Conservation (phyloP, 306 rosid species). For the Oxytropis ochrocephala region DNA sequence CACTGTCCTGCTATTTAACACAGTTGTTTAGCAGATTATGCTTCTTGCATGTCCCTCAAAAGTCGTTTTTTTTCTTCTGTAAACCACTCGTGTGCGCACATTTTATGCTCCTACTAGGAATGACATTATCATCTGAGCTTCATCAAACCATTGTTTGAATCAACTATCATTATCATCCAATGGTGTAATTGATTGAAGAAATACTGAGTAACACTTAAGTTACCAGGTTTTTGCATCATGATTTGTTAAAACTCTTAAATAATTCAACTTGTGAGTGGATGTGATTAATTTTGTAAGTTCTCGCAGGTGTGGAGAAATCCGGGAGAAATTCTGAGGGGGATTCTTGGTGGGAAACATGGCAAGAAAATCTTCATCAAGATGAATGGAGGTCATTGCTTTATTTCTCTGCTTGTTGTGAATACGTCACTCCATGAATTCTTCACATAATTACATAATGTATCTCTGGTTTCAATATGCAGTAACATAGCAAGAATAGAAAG, state of each 20-base stretch:
- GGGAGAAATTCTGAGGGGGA: slow-evolving; percentile 92
- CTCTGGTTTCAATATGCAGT: slow-evolving; percentile 41
- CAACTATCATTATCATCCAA: slow-evolving; percentile 4
- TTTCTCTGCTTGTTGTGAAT: slow-evolving; percentile 3
- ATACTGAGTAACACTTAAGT: not conserved
- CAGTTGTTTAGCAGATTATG: slow-evolving; percentile 14
- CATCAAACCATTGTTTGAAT: slow-evolving; percentile 10
- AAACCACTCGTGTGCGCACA: not conserved
- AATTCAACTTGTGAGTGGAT: not conserved
- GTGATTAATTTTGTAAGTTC: slow-evolving; percentile 10
- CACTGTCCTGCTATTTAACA: not conserved
- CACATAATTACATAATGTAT: slow-evolving; percentile 8
- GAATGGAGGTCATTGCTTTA: slow-evolving; percentile 78
- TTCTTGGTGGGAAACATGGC: slow-evolving; percentile 99
- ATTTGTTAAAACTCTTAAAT: slow-evolving; percentile 9
- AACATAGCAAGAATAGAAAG: slow-evolving; percentile 94
- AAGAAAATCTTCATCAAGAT: slow-evolving; percentile 95
- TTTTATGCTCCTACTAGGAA: not conserved
- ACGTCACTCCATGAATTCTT: not conserved
- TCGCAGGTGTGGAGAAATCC: slow-evolving; percentile 87
- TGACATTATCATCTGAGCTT: not conserved
- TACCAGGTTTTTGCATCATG: not conserved
- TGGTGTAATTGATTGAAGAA: slow-evolving; percentile 9
- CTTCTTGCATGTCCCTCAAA: not conserved
- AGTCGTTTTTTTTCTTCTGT: not conserved